Evolutionary conservation across 164 flowering plant species (phyloP).

Genomic region (Tetrastigma voinierianum): DNA sequence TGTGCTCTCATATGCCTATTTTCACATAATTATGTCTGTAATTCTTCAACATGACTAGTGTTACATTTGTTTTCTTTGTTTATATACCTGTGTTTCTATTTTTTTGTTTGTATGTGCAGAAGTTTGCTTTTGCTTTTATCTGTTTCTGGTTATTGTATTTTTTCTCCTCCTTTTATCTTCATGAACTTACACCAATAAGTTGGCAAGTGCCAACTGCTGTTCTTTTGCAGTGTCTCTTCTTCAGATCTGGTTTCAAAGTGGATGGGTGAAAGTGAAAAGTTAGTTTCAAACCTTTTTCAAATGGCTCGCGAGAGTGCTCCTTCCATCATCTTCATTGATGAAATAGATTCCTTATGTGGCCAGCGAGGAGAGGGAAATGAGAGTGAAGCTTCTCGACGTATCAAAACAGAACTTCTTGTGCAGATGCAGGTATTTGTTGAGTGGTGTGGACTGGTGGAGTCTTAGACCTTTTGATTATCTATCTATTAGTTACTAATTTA

Average conservation of each 20-base stretch:
- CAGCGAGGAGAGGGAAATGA: conserved; percentile 98
- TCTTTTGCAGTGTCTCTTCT: conserved; percentile 75
- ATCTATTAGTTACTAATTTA: too few relatives aligned
- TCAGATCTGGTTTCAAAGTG: conserved; percentile 98
- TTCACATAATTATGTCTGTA: too few relatives aligned
- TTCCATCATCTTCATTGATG: conserved; percentile 92
- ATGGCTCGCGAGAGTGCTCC: conserved; percentile 99
- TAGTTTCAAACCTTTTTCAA: conserved; percentile 91
- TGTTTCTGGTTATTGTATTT: background rate
- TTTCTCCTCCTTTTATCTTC: background rate
- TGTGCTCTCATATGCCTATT: too few relatives aligned
- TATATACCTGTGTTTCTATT: background rate
- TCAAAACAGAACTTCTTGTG: conserved; percentile 95
- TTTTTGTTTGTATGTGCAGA: background rate
- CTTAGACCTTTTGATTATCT: too few relatives aligned
- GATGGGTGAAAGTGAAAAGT: conserved; percentile 99
- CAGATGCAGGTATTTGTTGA: conserved; percentile 89
- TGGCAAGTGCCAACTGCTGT: conserved; percentile 25
- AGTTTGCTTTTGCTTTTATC: background rate
- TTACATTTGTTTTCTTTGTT: background rate
- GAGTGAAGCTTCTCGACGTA: conserved; percentile 98
- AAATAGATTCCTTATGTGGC: conserved; percentile 96
- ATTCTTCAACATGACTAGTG: too few relatives aligned
- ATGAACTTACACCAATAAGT: conserved; percentile 16
- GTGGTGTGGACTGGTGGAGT: background rate